Conservation (phyloP, 352 stramenopile genomes). For the Elongisporangium prolatum region DNA sequence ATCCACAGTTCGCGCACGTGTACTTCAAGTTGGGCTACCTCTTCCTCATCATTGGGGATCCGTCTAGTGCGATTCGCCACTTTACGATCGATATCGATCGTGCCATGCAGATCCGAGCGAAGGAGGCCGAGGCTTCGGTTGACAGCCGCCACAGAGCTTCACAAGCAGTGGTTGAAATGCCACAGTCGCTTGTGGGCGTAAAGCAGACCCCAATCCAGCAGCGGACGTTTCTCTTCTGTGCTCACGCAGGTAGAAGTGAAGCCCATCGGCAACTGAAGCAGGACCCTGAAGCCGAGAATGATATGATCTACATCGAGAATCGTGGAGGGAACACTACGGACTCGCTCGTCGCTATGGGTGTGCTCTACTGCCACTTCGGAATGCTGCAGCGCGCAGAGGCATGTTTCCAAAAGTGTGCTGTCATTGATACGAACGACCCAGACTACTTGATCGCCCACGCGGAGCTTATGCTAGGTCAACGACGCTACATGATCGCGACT, state of each 20-base stretch:
- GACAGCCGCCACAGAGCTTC: background rate
- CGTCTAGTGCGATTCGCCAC: constrained; percentile 20
- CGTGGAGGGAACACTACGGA: constrained; percentile 24
- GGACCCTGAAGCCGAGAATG: constrained; percentile 24
- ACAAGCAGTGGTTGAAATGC: background rate
- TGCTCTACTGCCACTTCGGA: constrained; percentile 45
- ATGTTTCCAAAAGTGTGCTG: constrained; percentile 33
- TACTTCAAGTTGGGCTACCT: constrained; percentile 58
- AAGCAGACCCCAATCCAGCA: constrained; percentile 8
- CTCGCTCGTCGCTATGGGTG: constrained; percentile 37
- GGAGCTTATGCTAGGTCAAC: constrained; percentile 42
- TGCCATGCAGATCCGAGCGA: constrained; percentile 3
- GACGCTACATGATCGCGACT: constrained; percentile 22
- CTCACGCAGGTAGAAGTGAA: constrained; percentile 34
- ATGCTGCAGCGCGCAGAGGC: constrained; percentile 47
- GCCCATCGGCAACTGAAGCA: constrained; percentile 22
- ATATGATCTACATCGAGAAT: constrained; percentile 29
- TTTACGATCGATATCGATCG: constrained; percentile 40
- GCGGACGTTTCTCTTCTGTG: constrained; percentile 37
- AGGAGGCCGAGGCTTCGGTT: background rate
- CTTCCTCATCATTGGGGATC: constrained; percentile 29
- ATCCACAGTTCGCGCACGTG: constrained; percentile 33
- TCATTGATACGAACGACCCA: constrained; percentile 23
- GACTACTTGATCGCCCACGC: constrained; percentile 46
- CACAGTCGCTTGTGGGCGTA: background rate